A percentile compares a stretch with the other conserved stretches of the same genome.
Conservation (phyloP, 1,284 basidiomycete genomes). For the Malassezia sp. region DNA sequence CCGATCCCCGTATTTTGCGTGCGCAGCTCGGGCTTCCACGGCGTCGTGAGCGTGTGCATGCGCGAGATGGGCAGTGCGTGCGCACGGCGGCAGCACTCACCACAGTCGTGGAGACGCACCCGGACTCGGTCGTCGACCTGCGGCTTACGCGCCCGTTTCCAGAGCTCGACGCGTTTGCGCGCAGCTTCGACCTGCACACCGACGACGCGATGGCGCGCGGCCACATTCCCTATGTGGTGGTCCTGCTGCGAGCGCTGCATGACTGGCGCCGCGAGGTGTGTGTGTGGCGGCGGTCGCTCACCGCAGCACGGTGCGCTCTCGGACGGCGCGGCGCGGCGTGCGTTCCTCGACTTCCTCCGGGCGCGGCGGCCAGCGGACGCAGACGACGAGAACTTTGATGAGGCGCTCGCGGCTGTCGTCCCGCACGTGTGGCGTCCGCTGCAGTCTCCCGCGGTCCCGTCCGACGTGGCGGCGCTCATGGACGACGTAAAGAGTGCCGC, state of each 20-base stretch:
- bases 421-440: slow-evolving; percentile 40
- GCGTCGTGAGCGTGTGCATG: slow-evolving; percentile 28
- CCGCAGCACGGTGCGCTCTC: slow-evolving; percentile 51
- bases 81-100: background rate
- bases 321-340: slow-evolving; percentile 58
- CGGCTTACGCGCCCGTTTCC: slow-evolving; percentile 82
- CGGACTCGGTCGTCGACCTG: slow-evolving; percentile 57
- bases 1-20: slow-evolving; percentile 32
- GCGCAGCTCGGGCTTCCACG: slow-evolving; percentile 32
- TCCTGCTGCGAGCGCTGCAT: slow-evolving; percentile 60
- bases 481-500: slow-evolving; percentile 53
- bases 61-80: slow-evolving; percentile 32
- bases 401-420: slow-evolving; percentile 33
- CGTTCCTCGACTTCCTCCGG: slow-evolving; percentile 61
- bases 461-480: slow-evolving; percentile 49
- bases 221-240: slow-evolving; percentile 38
- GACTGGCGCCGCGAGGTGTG: slow-evolving; percentile 63
- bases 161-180: slow-evolving; percentile 35
- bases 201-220: slow-evolving; percentile 29
- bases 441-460: slow-evolving; percentile 24
- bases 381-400: slow-evolving; percentile 91
- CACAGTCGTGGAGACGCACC: slow-evolving; percentile 84
- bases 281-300: too few species aligned
- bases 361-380: slow-evolving; percentile 55
- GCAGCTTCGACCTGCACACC: slow-evolving; percentile 23